These are phyloP conservation scores for Pseudozyma flocculosa DNA, from an alignment of 1,284 basidiomycete species.

Conservation along the genomic window DNA sequence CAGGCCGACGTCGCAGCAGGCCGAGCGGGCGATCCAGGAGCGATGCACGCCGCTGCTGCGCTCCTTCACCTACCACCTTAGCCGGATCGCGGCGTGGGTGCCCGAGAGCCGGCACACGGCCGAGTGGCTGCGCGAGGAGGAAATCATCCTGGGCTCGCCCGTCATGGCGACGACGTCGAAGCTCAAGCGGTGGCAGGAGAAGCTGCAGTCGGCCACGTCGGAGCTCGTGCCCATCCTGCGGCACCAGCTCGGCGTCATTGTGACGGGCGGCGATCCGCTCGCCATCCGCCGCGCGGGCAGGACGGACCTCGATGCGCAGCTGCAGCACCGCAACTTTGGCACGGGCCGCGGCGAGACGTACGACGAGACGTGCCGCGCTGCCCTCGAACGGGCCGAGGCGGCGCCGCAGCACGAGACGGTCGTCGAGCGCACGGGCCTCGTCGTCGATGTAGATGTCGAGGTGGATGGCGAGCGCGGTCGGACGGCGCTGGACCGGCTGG, in stretches of 20 bases:
- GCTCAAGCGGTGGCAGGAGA: conserved; percentile 16
- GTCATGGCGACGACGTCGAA: conserved; percentile 21
- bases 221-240: conserved; percentile 18
- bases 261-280: conserved; percentile 1
- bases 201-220: conserved; percentile 14
- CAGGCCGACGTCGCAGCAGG: conserved; percentile 4
- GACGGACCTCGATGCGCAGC: conserved; percentile 1
- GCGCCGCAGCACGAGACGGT: conserved; percentile 3
- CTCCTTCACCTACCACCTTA: conserved; percentile 20
- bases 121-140: conserved; percentile 26
- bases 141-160: conserved; percentile 24
- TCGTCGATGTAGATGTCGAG: conserved; percentile 2
- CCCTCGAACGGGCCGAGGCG: neutral
- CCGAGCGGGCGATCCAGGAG: conserved; percentile 7
- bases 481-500: neutral
- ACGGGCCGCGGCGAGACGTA: neutral
- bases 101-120: conserved; percentile 18
- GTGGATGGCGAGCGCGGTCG: conserved; percentile 6
- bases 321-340: conserved; percentile 1
- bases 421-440: neutral
- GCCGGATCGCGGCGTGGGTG: conserved; percentile 23
- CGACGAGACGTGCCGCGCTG: too few relatives aligned
- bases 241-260: conserved; percentile 15
- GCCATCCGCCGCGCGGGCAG: neutral
- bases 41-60: conserved; percentile 11